phyloP scores from a whole-genome alignment of 495 filamentous ascomycete species.

The Xylaria bambusicola region DNA sequence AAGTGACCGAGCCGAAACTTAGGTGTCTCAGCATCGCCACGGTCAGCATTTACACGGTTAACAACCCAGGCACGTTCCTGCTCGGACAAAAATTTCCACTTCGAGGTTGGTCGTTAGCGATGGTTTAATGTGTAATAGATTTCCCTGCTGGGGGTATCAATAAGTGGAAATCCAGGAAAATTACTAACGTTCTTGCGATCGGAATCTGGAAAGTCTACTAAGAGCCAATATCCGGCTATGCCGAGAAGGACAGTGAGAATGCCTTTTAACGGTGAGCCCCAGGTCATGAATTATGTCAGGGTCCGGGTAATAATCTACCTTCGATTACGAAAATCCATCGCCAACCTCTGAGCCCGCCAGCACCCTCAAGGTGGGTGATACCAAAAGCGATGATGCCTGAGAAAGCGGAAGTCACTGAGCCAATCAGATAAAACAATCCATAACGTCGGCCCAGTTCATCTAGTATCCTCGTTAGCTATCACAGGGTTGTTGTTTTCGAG shows the following conservation, averaged over 20 bases:
- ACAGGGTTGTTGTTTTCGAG: background rate
- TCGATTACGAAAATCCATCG: slow-evolving; percentile 63
- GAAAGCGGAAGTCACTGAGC: slow-evolving; percentile 59
- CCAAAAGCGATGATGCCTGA: slow-evolving; percentile 65
- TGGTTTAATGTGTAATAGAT: background rate
- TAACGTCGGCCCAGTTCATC: slow-evolving; percentile 61
- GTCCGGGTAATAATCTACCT: slow-evolving; percentile 31
- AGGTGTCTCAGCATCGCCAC: slow-evolving; percentile 52
- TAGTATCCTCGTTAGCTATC: slow-evolving; percentile 24
- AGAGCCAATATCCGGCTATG: slow-evolving; percentile 48
- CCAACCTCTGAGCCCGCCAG: slow-evolving; percentile 56
- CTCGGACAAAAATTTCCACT: slow-evolving; percentile 53
- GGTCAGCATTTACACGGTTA: slow-evolving; percentile 56
- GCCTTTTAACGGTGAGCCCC: slow-evolving; percentile 16
- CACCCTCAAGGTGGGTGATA: slow-evolving; percentile 55
- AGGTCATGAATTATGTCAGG: background rate
- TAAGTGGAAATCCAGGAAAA: background rate
- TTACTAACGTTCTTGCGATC: slow-evolving; percentile 42
- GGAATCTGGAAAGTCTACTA: slow-evolving; percentile 63
- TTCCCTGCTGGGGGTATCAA: background rate
- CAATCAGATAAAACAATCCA: slow-evolving; percentile 63
- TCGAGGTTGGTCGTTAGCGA: background rate
- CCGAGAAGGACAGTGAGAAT: slow-evolving; percentile 46
- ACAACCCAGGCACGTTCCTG: slow-evolving; percentile 55
- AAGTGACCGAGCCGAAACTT: slow-evolving; percentile 54